Base-by-base conservation (phyloP, 257 asterid species). In the Echium plantagineum region DNA sequence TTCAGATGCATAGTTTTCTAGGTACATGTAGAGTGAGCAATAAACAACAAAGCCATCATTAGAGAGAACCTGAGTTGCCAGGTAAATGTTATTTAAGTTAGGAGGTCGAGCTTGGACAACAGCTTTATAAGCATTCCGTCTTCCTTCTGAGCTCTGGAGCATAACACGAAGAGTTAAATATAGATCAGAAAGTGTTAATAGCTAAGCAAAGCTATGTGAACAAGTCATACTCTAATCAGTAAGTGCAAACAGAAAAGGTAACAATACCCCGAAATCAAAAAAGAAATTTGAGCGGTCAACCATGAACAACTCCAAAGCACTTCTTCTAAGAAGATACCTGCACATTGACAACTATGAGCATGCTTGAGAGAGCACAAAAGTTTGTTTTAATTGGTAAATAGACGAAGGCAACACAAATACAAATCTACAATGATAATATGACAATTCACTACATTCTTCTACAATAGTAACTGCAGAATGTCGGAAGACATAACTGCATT, bases 21-120 rank as follows among this genome's bases (percentile, higher is more conserved):
- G 10, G 21, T 19, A 2, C 22, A n/a, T n/a, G 24, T 53, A 13
- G 15, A 6, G 15, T 53, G 21, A 6, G 57, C 15, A 19, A 53
- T 8, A 53, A 19, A 18, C 26, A 53, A 10, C 22, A 66, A 38
- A 61, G 42, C 49, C 59, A 55, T 24, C 9, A 42, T 10, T 28
- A 69, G 15, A 38, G 57, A 35, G 52, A 56, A 91, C 98, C 98
- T 91, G 98, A 73, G 98, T 91, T 46, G 98, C 98, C 38, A 91
- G 94, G 77, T 84, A 91, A 74, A 91, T 76, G 74, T 91, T 82
- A 77, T 85, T 91, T 81, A 91, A 77, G 77, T 88, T 88, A 72
- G 96, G 93, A 69, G 98, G 98, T 32, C 83, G 94, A 26, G 97
- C 86, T 81, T 91, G 96, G 74, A 88, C 98, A 71, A 91, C 86